These are phyloP conservation scores for Talaromyces atroroseus DNA, from an alignment of 2,329 filamentous ascomycete species.

Conservation along the genomic window DNA sequence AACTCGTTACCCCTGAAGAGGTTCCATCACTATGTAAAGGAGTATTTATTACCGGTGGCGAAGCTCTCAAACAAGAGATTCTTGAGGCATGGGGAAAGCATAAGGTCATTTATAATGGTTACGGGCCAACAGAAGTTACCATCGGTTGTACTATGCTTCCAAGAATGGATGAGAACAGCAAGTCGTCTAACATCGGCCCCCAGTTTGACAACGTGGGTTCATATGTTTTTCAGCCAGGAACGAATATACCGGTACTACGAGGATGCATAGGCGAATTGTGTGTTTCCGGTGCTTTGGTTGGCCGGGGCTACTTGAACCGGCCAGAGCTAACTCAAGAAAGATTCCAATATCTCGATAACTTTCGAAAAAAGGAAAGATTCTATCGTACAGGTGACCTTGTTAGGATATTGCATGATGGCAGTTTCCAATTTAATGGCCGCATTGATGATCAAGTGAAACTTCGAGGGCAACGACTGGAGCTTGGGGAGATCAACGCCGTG, in stretches of 20 bases:
- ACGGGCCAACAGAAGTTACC: conserved; percentile 87
- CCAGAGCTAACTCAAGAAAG: conserved; percentile 68
- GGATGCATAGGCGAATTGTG: conserved; percentile 85
- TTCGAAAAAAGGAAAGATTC: conserved; percentile 51
- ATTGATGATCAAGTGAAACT: conserved; percentile 91
- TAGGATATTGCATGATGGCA: conserved; percentile 69
- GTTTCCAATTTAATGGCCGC: conserved; percentile 81
- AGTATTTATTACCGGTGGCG: conserved; percentile 89
- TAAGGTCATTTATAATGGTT: conserved; percentile 82
- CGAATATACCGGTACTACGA: conserved; percentile 64
- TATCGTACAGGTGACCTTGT: conserved; percentile 91
- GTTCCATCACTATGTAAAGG: conserved; percentile 74
- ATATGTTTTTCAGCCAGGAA: conserved; percentile 67
- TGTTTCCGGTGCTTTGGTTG: conserved; percentile 78
- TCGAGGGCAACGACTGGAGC: conserved; percentile 80
- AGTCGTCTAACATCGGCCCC: conserved; percentile 79
- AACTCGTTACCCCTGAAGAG: conserved; percentile 70
- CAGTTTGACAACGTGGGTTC: conserved; percentile 85
- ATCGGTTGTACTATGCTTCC: conserved; percentile 89
- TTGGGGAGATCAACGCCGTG: conserved; percentile 83
- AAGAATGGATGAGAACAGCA: conserved; percentile 70
- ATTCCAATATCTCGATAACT: conserved; percentile 61
- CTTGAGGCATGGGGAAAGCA: conserved; percentile 77
- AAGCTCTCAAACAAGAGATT: conserved; percentile 83
- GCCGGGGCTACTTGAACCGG: conserved; percentile 80